Evolutionary conservation across 768 basidiomycete species (phyloP).

Genomic region (Psilocybe cyanescens): DNA sequence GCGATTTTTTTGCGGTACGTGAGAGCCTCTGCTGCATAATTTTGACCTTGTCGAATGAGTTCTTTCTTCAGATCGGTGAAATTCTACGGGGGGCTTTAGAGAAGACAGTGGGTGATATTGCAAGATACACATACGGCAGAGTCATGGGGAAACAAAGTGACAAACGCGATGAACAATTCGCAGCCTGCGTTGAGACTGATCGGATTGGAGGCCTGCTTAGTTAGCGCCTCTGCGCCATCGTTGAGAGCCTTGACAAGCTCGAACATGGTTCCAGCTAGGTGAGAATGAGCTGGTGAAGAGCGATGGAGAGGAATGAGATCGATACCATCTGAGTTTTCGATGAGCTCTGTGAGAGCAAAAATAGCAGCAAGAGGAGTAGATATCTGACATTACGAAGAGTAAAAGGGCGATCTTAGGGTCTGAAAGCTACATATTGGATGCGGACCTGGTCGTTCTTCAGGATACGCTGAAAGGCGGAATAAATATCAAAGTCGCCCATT

Average conservation of each 20-base stretch:
- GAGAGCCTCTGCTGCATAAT: slow-evolving; percentile 78
- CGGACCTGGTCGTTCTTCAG: slow-evolving; percentile 70
- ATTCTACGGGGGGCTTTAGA: slow-evolving; percentile 49
- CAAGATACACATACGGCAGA: slow-evolving; percentile 59
- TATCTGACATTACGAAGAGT: slow-evolving; percentile 46
- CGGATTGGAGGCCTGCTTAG: slow-evolving; percentile 67
- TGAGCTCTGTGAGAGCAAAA: slow-evolving; percentile 78
- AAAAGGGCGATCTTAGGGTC: neutral
- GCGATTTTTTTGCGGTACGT: slow-evolving; percentile 91
- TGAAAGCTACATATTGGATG: slow-evolving; percentile 1
- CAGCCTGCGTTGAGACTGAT: slow-evolving; percentile 89
- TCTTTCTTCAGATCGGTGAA: slow-evolving; percentile 84
- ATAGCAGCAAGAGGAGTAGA: slow-evolving; percentile 90
- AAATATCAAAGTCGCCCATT: slow-evolving; percentile 38
- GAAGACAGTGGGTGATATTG: neutral
- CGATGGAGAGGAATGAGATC: slow-evolving; percentile 19
- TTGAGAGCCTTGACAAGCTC: slow-evolving; percentile 88
- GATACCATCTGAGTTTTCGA: slow-evolving; percentile 79
- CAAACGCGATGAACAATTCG: slow-evolving; percentile 89
- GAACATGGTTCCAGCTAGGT: slow-evolving; percentile 85
- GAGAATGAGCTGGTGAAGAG: slow-evolving; percentile 13
- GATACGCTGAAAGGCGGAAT: slow-evolving; percentile 58
- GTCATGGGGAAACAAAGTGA: slow-evolving; percentile 83
- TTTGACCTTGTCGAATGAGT: slow-evolving; percentile 79
- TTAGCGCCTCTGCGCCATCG: slow-evolving; percentile 69